Evolutionary conservation across 225 moss, liverwort and hornwort species (phyloP).

Genomic region (Asterella californica): DNA sequence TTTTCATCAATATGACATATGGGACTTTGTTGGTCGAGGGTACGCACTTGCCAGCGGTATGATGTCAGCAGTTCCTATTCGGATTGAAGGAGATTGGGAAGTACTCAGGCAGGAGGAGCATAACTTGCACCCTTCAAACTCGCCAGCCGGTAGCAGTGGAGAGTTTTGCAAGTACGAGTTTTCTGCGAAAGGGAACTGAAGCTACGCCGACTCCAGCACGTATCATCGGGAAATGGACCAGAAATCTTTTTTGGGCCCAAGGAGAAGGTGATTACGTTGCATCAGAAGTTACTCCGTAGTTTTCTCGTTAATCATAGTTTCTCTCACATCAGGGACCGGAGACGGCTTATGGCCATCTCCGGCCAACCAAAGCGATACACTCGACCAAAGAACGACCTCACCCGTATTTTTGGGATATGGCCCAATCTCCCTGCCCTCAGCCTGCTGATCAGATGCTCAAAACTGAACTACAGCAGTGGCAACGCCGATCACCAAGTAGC

Average conservation of each 20-base stretch:
- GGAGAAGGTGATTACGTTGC: not conserved
- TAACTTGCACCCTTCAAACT: not conserved
- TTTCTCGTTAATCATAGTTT: not conserved
- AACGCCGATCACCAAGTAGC: too few relatives aligned
- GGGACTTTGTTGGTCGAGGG: not conserved
- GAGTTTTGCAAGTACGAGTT: not conserved
- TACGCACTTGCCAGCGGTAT: not conserved
- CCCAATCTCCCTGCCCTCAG: not conserved
- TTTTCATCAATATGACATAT: not conserved
- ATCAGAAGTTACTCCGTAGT: not conserved
- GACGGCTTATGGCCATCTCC: not conserved
- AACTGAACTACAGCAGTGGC: too few relatives aligned
- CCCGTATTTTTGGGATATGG: not conserved
- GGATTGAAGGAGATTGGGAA: not conserved
- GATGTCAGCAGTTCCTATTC: not conserved
- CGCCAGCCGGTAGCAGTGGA: too few relatives aligned
- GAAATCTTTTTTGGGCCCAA: not conserved
- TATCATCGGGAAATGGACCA: not conserved
- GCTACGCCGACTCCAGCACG: not conserved
- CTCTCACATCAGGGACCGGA: not conserved
- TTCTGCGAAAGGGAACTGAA: constrained; percentile 1
- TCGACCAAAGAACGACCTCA: not conserved
- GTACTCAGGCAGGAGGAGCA: not conserved
- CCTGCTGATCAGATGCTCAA: not conserved
- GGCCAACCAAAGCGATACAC: not conserved